These are phyloP conservation scores for Mycena belliarum DNA, from an alignment of 768 basidiomycete species.

Conservation along the genomic window DNA sequence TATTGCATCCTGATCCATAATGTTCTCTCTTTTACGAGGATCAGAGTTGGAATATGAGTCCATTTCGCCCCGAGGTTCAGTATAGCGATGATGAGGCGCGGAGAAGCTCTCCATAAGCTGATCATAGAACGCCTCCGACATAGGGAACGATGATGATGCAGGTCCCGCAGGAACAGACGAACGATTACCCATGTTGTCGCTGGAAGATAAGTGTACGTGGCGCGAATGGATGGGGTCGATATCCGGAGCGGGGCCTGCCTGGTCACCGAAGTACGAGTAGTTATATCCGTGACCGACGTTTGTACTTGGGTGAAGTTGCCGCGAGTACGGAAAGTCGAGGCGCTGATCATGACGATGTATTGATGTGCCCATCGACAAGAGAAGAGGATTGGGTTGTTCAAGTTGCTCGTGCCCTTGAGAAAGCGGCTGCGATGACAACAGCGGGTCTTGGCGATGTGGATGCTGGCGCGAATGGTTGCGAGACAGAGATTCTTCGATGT, in stretches of 20 bases:
- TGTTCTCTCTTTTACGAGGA: conserved; percentile 1
- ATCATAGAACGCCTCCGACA: conserved; percentile 21
- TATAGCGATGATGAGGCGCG: not conserved
- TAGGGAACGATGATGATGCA: conserved; percentile 12
- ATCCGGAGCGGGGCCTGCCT: not conserved
- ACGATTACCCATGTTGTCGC: not conserved
- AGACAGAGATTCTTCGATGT: no score
- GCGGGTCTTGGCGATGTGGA: not conserved
- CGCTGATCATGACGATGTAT: not conserved
- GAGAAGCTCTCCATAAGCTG: conserved; percentile 19
- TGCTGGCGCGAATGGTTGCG: no score
- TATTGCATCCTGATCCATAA: conserved; percentile 42
- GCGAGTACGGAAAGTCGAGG: conserved; percentile 5
- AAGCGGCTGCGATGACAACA: no score
- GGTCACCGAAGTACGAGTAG: conserved; percentile 7
- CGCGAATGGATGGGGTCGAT: not conserved
- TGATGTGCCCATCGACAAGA: no score
- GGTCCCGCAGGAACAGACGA: not conserved
- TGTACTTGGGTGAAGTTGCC: not conserved
- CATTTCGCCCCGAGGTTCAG: not conserved
- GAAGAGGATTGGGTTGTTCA: no score
- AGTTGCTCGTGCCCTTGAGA: no score
- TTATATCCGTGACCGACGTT: not conserved
- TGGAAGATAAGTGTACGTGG: not conserved
- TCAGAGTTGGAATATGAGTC: not conserved